Base-by-base conservation (phyloP, 768 basidiomycete species). In the Phaeotremella fagi region DNA sequence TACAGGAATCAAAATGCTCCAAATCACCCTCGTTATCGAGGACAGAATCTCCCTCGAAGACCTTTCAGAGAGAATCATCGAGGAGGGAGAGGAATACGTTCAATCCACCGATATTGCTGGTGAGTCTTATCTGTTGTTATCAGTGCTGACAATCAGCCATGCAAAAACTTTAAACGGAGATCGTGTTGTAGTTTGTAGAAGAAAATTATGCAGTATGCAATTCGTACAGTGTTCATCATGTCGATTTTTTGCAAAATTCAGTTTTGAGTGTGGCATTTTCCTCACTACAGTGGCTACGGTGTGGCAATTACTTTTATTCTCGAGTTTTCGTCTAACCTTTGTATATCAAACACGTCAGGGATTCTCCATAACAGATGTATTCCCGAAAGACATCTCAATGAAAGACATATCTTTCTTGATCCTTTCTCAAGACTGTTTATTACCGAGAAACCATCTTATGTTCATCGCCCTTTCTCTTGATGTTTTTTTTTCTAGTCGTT, bases 41-140 rank as follows among this genome's bases (percentile, higher is more conserved):
- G 94, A 97, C 59, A 85, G 87, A 60, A 85, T 98, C 47, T 94
- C 90, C 2, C 80, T 86, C 58, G 90, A 94, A 60, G 90, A 95
- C 20, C 81, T 98, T 59, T 90, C 97, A 76, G 94, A 98, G 75
- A 82, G 87, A 79, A 79, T 95, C 56, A 22, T 20, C 38, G 78
- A 78, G 4, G 90, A 87, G 62, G 58, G 72, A 55, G 76, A 75
- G 65, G 76, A 77, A 48, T 72, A 71, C 68, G 68, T 94, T 59
- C 91, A 95, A 80, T 90, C 88, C 75, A 80, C 86, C 26, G 91
- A 97, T 74, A 75, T 97, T 59, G 85, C 86, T 61, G 91, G 66
- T 68, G 45, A 63, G 66, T 64, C n/a, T n/a, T 33, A 33, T 16
- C 31, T 33, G 31, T 16, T n/a, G n/a, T n/a, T n/a, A n/a, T n/a